Conservation (phyloP, 352 stramenopile species). For the Phytophthora fragariaefolia region DNA sequence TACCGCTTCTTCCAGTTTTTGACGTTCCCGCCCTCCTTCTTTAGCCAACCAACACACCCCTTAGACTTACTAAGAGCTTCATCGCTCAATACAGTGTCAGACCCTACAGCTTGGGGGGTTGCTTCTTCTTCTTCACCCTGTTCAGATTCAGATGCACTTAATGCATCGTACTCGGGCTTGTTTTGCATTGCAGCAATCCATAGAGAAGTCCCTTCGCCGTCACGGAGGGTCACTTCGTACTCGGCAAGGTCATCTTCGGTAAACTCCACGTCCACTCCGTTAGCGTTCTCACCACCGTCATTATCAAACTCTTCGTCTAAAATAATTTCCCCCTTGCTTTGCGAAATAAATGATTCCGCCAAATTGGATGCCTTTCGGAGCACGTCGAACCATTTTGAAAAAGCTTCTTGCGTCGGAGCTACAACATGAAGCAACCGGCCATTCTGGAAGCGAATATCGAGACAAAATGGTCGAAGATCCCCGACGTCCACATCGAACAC, state of each 20-base stretch:
- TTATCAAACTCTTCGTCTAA: slow-evolving; percentile 69
- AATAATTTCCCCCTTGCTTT: slow-evolving; percentile 44
- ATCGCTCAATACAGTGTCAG: slow-evolving; percentile 32
- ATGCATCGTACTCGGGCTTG: slow-evolving; percentile 35
- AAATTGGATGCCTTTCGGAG: slow-evolving; percentile 65
- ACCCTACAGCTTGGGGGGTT: neutral
- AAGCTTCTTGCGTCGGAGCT: slow-evolving; percentile 58
- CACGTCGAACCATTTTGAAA: slow-evolving; percentile 61
- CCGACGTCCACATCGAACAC: slow-evolving; percentile 71
- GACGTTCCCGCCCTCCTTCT: slow-evolving; percentile 65
- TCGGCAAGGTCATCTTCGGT: slow-evolving; percentile 37
- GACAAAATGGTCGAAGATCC: slow-evolving; percentile 63
- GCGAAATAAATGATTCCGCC: slow-evolving; percentile 65
- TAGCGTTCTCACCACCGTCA: slow-evolving; percentile 37
- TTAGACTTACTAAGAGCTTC: slow-evolving; percentile 28
- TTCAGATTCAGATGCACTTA: slow-evolving; percentile 28
- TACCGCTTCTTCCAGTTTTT: slow-evolving; percentile 83
- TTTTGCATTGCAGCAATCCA: slow-evolving; percentile 72
- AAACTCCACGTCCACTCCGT: slow-evolving; percentile 41
- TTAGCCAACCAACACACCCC: slow-evolving; percentile 70
- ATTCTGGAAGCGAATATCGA: slow-evolving; percentile 81
- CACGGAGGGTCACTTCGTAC: slow-evolving; percentile 36
- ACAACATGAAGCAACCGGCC: slow-evolving; percentile 71
- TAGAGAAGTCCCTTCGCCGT: slow-evolving; percentile 42
- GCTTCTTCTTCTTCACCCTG: slow-evolving; percentile 22